Evolutionary conservation across 306 rosid genomes (phyloP).

Genomic region (Rubus parviflorus): DNA sequence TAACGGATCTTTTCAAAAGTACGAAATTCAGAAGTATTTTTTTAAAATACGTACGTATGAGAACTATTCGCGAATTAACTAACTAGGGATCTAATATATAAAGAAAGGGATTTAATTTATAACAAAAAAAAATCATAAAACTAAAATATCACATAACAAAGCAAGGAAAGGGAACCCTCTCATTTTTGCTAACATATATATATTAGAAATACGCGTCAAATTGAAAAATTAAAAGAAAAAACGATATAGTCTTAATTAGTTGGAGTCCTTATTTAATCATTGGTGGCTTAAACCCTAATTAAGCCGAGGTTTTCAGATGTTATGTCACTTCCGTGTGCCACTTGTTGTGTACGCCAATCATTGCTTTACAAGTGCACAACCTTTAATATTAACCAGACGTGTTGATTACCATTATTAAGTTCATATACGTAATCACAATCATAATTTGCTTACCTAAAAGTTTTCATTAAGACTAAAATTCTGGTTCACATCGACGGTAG

Average conservation of each 20-base stretch:
- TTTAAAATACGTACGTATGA: too few relatives aligned
- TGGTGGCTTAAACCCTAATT: not conserved
- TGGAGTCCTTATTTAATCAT: not conserved
- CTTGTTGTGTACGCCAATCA: not conserved
- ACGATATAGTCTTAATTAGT: not conserved
- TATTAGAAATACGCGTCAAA: too few relatives aligned
- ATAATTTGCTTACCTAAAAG: not conserved
- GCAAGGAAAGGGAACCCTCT: not conserved
- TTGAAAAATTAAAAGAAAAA: too few relatives aligned
- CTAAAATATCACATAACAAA: not conserved
- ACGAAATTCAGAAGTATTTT: too few relatives aligned
- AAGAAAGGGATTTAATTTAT: not conserved
- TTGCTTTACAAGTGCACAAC: not conserved
- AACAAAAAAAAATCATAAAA: not conserved
- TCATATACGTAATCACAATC: not conserved
- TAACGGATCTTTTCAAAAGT: too few relatives aligned
- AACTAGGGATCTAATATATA: too few relatives aligned
- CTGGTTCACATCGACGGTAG: not conserved
- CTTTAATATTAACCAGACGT: not conserved
- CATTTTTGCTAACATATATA: too few relatives aligned
- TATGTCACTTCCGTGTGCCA: not conserved
- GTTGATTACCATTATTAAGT: not conserved
- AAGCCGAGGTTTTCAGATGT: not conserved
- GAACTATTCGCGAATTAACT: too few relatives aligned
- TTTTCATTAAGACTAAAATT: not conserved